phyloP scores from a whole-genome alignment of 352 stramenopile species.

The Achlya hypogyna region DNA sequence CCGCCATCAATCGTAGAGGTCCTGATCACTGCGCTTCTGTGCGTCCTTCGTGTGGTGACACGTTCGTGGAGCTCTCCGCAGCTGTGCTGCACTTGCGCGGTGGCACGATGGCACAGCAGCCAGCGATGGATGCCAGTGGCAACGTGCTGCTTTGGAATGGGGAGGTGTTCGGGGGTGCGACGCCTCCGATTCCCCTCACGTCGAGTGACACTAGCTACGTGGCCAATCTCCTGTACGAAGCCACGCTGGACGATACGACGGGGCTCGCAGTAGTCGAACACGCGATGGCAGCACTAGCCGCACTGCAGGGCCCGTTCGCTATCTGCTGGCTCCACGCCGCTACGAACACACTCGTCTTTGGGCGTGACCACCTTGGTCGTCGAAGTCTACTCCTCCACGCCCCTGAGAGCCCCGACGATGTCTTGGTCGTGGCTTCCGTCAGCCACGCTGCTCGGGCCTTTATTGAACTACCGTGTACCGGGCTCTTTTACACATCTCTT shows the following conservation, averaged over 20 bases:
- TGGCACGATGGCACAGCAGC: constrained; percentile 57
- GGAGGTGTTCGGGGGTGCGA: constrained; percentile 69
- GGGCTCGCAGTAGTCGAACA: constrained; percentile 21
- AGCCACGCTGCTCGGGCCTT: too few relatives aligned
- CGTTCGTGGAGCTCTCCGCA: constrained; percentile 45
- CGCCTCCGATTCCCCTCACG: constrained; percentile 18
- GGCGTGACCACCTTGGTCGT: constrained; percentile 83
- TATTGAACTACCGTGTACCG: constrained; percentile 65
- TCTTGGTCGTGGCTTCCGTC: too few relatives aligned
- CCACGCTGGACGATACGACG: constrained; percentile 23
- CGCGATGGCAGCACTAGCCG: constrained; percentile 31
- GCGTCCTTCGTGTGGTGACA: constrained; percentile 12
- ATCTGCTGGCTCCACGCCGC: constrained; percentile 63
- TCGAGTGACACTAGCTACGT: constrained; percentile 43
- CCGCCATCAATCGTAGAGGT: constrained; percentile 24
- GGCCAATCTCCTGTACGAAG: constrained; percentile 30
- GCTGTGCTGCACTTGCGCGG: constrained; percentile 89
- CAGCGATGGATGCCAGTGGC: constrained; percentile 44
- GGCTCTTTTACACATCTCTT: too few relatives aligned
- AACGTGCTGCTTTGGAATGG: constrained; percentile 91
- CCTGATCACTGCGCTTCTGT: constrained; percentile 25
- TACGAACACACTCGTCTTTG: constrained; percentile 78
- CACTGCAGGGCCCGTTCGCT: constrained; percentile 73
- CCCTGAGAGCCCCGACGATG: constrained; percentile 23
- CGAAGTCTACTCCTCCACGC: constrained; percentile 78